Conservation (phyloP, 805 yeast genomes). For the Jamesozyma jinghongensis region DNA sequence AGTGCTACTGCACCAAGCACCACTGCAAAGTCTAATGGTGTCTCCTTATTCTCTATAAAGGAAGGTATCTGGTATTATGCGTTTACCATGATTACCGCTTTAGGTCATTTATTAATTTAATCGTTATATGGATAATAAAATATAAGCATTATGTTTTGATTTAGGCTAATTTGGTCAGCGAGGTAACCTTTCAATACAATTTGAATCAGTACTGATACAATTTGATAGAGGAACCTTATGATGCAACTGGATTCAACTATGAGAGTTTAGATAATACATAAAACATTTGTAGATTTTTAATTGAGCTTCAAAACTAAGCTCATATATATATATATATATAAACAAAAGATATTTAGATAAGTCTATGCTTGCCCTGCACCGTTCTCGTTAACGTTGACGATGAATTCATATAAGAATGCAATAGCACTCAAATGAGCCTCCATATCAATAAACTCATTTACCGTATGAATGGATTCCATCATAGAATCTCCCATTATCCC, state of each 20-base stretch:
- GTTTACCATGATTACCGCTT: conserved; percentile 17
- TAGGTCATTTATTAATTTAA: conserved; percentile 18
- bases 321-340: background rate
- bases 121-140: background rate
- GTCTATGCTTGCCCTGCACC: background rate
- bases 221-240: too few species aligned
- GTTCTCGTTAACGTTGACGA: conserved; percentile 26
- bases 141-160: background rate
- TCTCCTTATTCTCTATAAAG: conserved; percentile 10
- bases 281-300: too few species aligned
- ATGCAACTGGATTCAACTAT: too few species aligned
- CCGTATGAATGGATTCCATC: conserved; percentile 43
- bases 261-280: too few species aligned
- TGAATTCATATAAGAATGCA: conserved; percentile 47
- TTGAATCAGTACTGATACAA: too few species aligned
- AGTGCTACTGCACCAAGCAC: conserved; percentile 33
- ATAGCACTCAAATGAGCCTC: conserved; percentile 52
- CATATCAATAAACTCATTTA: conserved; percentile 49
- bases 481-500: conserved; percentile 12
- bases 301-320: background rate
- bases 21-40: conserved; percentile 18
- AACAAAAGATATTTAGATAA: background rate
- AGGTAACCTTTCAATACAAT: too few species aligned
- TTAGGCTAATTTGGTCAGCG: too few species aligned
- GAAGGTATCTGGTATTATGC: conserved; percentile 24